phyloP scores from a whole-genome alignment of 495 filamentous ascomycete species.

The Trichoderma virens region DNA sequence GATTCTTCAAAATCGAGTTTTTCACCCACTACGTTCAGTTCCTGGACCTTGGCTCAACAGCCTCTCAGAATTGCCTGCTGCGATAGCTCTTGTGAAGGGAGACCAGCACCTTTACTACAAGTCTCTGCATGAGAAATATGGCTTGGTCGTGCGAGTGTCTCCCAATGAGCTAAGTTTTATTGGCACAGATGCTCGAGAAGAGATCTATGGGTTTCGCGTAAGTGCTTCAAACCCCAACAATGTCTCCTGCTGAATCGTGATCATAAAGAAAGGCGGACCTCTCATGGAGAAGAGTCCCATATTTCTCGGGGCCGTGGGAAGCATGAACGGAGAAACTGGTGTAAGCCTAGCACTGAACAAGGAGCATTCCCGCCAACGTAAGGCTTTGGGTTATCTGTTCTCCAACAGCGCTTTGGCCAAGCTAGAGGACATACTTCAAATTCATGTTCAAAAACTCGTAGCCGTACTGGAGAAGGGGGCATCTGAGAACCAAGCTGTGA shows the following conservation, averaged over 20 bases:
- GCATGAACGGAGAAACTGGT: conserved; percentile 10
- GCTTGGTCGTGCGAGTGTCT: conserved; percentile 16
- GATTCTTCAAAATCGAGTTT: background rate
- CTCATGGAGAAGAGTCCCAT: conserved; percentile 36
- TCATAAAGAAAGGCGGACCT: conserved; percentile 23
- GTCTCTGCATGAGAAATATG: conserved; percentile 14
- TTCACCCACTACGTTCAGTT: conserved; percentile 15
- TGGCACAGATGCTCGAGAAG: conserved; percentile 31
- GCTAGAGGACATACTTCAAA: conserved; percentile 37
- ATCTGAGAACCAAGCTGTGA: conserved; percentile 17
- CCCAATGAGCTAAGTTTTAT: conserved; percentile 20
- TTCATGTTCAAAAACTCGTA: conserved; percentile 23
- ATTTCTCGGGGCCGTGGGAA: conserved; percentile 29
- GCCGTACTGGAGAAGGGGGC: conserved; percentile 12
- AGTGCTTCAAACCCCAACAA: conserved; percentile 31
- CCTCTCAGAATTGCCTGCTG: conserved; percentile 12
- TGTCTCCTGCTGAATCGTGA: conserved; percentile 34
- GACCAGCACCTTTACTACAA: conserved; percentile 14
- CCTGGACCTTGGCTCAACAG: conserved; percentile 16
- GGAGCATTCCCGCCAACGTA: conserved; percentile 41
- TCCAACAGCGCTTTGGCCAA: conserved; percentile 33
- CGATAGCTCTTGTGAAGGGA: conserved; percentile 12
- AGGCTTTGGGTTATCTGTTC: conserved; percentile 43
- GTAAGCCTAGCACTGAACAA: conserved; percentile 15
- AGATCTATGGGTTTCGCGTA: conserved; percentile 38